Evolutionary conservation across 129 eudicot genomes (phyloP).

Genomic region (Arctium lappa): DNA sequence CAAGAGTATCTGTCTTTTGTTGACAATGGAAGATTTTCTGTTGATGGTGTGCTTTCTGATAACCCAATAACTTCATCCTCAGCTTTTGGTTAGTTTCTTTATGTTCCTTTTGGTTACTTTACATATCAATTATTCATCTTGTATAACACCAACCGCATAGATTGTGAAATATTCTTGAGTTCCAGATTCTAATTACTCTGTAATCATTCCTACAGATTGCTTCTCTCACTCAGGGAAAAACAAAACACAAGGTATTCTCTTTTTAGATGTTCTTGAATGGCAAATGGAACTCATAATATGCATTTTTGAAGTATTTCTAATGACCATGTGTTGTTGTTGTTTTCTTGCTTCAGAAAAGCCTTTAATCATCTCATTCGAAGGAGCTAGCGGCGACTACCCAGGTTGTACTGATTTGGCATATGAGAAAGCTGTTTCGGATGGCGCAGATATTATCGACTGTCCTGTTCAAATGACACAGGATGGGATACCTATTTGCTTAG

Average conservation of each 20-base stretch:
- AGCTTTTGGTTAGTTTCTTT: constrained; percentile 53
- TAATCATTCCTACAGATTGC: constrained; percentile 53
- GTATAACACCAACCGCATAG: not conserved
- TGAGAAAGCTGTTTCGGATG: constrained; percentile 67
- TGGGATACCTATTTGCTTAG: constrained; percentile 79
- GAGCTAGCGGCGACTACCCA: constrained; percentile 95
- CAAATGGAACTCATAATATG: not conserved
- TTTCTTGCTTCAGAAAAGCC: constrained; percentile 49
- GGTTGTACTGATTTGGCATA: constrained; percentile 86
- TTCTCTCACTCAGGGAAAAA: constrained; percentile 51
- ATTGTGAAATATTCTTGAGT: not conserved
- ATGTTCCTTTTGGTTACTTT: no score
- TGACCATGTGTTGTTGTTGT: not conserved
- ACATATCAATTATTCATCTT: no score
- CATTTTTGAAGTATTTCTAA: no score
- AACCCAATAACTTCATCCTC: constrained; percentile 82
- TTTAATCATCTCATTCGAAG: constrained; percentile 64
- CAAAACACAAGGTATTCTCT: constrained; percentile 54
- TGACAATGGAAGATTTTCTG: constrained; percentile 75
- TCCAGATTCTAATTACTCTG: constrained; percentile 25
- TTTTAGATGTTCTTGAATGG: not conserved
- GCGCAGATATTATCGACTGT: constrained; percentile 84
- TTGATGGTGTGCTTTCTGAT: constrained; percentile 94
- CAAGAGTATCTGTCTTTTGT: constrained; percentile 61
- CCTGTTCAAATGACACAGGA: constrained; percentile 85